Conservation (phyloP, 352 stramenopile genomes). For the Globisporangium orthogonon region DNA sequence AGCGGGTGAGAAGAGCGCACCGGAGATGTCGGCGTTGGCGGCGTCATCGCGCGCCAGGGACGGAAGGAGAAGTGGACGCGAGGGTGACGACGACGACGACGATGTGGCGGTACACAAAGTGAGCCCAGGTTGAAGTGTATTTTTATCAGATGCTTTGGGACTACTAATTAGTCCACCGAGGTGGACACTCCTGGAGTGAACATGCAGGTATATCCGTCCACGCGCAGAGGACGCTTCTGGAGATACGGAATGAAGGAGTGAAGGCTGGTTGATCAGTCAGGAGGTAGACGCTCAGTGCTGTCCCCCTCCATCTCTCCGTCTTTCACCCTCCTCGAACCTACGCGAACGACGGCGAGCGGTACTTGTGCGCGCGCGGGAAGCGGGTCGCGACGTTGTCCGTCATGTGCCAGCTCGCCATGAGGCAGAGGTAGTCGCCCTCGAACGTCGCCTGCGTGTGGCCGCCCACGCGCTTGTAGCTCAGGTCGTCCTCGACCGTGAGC, state of each 20-base stretch:
- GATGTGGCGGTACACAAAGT: too few species aligned
- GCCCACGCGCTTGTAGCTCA: constrained; percentile 77
- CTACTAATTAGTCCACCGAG: not conserved
- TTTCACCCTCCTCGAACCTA: constrained; percentile 12
- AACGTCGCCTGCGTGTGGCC: constrained; percentile 83
- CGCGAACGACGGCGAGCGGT: constrained; percentile 71
- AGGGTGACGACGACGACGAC: too few species aligned
- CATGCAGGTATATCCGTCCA: not conserved
- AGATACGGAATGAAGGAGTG: too few species aligned
- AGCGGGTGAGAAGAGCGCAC: not conserved
- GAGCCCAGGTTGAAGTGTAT: not conserved
- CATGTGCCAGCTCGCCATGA: constrained; percentile 76
- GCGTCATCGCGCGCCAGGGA: not conserved
- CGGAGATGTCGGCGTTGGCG: not conserved
- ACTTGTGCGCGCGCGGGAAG: constrained; percentile 46
- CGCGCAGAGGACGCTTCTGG: not conserved
- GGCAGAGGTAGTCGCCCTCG: constrained; percentile 78
- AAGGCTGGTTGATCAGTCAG: too few species aligned
- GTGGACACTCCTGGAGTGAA: not conserved
- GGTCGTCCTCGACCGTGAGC: constrained; percentile 63
- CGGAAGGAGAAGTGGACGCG: too few species aligned
- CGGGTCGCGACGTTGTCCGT: constrained; percentile 38
- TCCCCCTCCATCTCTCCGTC: not conserved
- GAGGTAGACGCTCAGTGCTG: not conserved
- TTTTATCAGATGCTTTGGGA: not conserved